Evolutionary conservation across 805 yeast genomes (phyloP).

Genomic region (Starmerella cellae): DNA sequence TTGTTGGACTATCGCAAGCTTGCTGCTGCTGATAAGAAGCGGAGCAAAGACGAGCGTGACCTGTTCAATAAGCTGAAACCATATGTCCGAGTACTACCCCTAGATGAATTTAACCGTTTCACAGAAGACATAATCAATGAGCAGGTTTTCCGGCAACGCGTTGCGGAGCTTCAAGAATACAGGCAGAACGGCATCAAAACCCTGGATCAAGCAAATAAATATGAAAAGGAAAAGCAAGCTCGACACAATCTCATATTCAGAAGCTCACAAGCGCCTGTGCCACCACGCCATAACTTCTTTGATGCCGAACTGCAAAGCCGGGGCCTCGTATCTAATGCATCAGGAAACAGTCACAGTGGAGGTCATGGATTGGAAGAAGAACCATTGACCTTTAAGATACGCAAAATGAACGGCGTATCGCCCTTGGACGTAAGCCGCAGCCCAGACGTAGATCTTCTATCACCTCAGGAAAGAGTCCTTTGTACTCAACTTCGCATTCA

Average conservation of each 20-base stretch:
- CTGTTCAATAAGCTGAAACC: conserved; percentile 62
- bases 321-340: neutral
- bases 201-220: conserved; percentile 67
- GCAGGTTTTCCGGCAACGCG: conserved; percentile 61
- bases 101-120: conserved; percentile 67
- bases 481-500: conserved; percentile 72
- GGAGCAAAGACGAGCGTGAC: conserved; percentile 83
- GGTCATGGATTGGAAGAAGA: conserved; percentile 12
- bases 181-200: conserved; percentile 78
- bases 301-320: conserved; percentile 11
- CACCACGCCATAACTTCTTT: conserved; percentile 16
- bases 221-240: conserved; percentile 73
- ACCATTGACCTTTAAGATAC: conserved; percentile 21
- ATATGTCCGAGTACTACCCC: conserved; percentile 65
- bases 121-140: conserved; percentile 63
- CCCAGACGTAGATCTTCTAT: conserved; percentile 66
- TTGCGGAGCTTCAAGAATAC: conserved; percentile 87
- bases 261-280: conserved; percentile 15
- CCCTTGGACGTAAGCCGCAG: conserved; percentile 40
- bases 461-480: conserved; percentile 75
- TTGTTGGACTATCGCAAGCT: conserved; percentile 75
- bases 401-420: conserved; percentile 24
- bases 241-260: conserved; percentile 39
- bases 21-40: conserved; percentile 68
- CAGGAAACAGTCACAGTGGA: conserved; percentile 8